Percentiles rank a stretch among this genome's conserved stretches.
Conservation (phyloP, 257 asterid species). For the Ilex aquifolium region DNA sequence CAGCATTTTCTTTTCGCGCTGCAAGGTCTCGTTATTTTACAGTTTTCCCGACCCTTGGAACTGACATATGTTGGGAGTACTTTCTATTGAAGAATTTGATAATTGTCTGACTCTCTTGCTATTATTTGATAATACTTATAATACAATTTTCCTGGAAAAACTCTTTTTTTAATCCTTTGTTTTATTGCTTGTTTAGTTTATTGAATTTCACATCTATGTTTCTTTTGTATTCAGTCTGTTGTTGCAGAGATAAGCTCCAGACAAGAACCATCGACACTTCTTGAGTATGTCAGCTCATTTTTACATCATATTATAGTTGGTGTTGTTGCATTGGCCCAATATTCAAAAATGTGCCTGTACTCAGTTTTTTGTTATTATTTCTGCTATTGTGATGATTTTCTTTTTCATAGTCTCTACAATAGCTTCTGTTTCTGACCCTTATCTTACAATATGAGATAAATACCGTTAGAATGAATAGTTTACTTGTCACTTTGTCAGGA, state of each 20-base stretch:
- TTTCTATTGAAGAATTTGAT: constrained; percentile 1
- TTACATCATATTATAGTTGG: constrained; percentile 2
- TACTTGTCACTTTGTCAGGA: constrained; percentile 46
- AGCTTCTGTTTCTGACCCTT: not conserved
- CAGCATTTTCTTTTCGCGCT: constrained; percentile 94
- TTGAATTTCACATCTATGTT: constrained; percentile 28
- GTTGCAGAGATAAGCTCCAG: constrained; percentile 93
- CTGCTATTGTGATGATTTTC: not conserved
- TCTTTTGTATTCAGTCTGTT: constrained; percentile 64
- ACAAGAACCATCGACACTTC: constrained; percentile 87
- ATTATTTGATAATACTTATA: not conserved
- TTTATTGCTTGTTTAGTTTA: constrained; percentile 12
- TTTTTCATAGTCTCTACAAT: not conserved
- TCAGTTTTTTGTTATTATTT: not conserved
- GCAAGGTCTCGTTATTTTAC: constrained; percentile 60
- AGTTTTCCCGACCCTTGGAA: constrained; percentile 18
- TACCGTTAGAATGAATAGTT: constrained; percentile 6
- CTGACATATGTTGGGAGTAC: constrained; percentile 6
- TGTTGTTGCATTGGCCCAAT: not conserved
- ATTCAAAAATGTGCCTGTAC: not conserved
- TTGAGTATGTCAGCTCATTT: constrained; percentile 60
- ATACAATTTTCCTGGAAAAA: not conserved
- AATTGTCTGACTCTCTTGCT: constrained; percentile 2
- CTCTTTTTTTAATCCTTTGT: constrained; percentile 4
- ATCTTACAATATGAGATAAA: constrained; percentile 1